These are phyloP conservation scores for Debaryomyces tyrocola DNA, from an alignment of 805 yeast genomes.

Conservation along the genomic window DNA sequence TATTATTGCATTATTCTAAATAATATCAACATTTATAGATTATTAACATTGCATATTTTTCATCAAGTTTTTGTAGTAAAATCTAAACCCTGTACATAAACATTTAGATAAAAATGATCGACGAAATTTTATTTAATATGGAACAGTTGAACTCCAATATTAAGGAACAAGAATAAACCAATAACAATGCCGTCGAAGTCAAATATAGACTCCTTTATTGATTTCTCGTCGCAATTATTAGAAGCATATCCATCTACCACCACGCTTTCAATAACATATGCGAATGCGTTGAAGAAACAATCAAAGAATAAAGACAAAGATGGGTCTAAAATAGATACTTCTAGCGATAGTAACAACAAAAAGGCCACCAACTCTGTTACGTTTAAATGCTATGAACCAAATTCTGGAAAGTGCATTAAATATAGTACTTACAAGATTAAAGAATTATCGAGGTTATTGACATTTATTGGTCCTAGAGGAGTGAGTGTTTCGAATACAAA, in stretches of 20 bases:
- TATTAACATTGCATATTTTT: neutral
- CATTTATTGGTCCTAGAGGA: conserved; percentile 72
- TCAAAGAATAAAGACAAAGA: conserved; percentile 4
- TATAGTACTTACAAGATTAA: conserved; percentile 61
- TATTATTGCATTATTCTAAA: neutral
- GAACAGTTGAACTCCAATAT: neutral
- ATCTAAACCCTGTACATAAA: conserved; percentile 1
- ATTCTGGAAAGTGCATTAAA: conserved; percentile 59
- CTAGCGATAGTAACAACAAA: conserved; percentile 6
- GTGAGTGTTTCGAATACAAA: conserved; percentile 35
- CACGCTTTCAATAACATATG: conserved; percentile 36
- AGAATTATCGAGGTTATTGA: conserved; percentile 70
- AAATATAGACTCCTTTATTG: conserved; percentile 27
- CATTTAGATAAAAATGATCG: neutral
- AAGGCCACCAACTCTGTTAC: conserved; percentile 36
- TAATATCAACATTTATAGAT: neutral
- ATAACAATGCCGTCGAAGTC: conserved; percentile 4
- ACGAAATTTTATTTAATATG: neutral
- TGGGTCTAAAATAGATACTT: conserved; percentile 6
- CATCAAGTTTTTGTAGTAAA: neutral
- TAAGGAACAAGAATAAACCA: neutral
- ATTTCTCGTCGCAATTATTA: conserved; percentile 28
- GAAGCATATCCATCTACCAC: conserved; percentile 39
- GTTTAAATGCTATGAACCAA: conserved; percentile 67
- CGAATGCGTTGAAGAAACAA: conserved; percentile 27